phyloP scores from a whole-genome alignment of 495 filamentous ascomycete species.

The Pseudomonodictys pantanalensis region DNA sequence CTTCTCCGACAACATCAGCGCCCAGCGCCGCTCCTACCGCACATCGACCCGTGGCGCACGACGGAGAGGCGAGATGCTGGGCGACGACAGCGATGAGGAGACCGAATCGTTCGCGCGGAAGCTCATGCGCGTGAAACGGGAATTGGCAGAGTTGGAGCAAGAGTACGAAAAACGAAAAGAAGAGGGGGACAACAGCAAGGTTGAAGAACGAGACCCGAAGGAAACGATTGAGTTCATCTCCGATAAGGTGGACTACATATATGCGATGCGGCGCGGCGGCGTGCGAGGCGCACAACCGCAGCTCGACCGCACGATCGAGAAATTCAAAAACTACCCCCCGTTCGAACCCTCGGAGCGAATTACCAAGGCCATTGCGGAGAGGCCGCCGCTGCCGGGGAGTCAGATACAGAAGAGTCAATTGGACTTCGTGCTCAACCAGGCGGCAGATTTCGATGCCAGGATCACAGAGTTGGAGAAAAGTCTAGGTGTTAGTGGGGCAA shows the following conservation, averaged over 20 bases:
- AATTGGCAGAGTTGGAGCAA: conserved; percentile 43
- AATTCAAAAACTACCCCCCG: conserved; percentile 24
- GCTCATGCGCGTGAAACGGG: conserved; percentile 55
- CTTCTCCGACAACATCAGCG: conserved; percentile 76
- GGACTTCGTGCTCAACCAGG: conserved; percentile 58
- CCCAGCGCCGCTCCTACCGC: conserved; percentile 77
- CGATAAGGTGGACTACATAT: conserved; percentile 33
- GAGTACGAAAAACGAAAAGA: conserved; percentile 31
- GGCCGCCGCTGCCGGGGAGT: conserved; percentile 13
- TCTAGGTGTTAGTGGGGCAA: conserved; percentile 70
- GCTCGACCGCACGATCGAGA: conserved; percentile 22
- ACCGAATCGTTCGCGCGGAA: conserved; percentile 68
- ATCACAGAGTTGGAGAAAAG: conserved; percentile 74
- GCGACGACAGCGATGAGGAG: conserved; percentile 54
- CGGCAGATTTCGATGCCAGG: conserved; percentile 82
- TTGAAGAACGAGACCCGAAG: conserved; percentile 19
- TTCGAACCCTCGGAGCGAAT: conserved; percentile 10
- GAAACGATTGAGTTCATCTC: conserved; percentile 31
- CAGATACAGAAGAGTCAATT: conserved; percentile 23
- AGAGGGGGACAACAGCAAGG: conserved; percentile 31
- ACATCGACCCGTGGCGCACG: conserved; percentile 57
- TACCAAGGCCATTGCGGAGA: conserved; percentile 21
- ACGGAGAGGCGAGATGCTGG: conserved; percentile 60
- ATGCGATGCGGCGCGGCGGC: conserved; percentile 26
- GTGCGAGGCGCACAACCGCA: conserved; percentile 27